phyloP scores from a whole-genome alignment of 306 rosid genomes.

The Sindora glabra region DNA sequence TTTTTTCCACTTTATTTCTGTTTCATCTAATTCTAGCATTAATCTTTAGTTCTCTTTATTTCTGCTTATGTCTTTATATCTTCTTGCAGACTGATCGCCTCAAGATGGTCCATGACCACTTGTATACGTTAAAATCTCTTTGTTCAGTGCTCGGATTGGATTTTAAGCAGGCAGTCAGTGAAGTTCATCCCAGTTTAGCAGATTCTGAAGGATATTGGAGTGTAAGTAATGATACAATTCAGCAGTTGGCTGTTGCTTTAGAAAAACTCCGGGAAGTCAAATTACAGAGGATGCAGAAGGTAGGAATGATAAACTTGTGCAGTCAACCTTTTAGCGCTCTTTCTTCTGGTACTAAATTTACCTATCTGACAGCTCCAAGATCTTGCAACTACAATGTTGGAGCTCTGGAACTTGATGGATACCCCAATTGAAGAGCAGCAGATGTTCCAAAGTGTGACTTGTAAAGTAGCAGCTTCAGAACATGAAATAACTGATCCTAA shows the following conservation, averaged over 20 bases:
- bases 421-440: constrained; percentile 95
- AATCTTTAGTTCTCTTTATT: background rate
- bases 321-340: constrained; percentile 4
- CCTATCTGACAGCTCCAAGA: constrained; percentile 78
- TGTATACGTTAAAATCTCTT: constrained; percentile 53
- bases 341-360: constrained; percentile 5
- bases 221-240: constrained; percentile 52
- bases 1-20: background rate
- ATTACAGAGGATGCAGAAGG: constrained; percentile 91
- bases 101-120: constrained; percentile 59
- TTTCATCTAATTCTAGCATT: constrained; percentile 5
- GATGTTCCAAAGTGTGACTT: constrained; percentile 80
- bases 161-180: constrained; percentile 49
- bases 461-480: constrained; percentile 90
- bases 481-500: constrained; percentile 80
- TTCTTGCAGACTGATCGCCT: constrained; percentile 75
- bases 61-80: constrained; percentile 5
- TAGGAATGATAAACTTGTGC: constrained; percentile 17
- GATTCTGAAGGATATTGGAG: constrained; percentile 54
- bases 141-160: constrained; percentile 83
- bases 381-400: constrained; percentile 81
- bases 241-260: constrained; percentile 46
- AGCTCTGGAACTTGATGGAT: constrained; percentile 97
- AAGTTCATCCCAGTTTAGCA: constrained; percentile 68
- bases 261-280: constrained; percentile 56